Base-by-base conservation (phyloP, 179 eudicot species). In the Beta lomatogona region DNA sequence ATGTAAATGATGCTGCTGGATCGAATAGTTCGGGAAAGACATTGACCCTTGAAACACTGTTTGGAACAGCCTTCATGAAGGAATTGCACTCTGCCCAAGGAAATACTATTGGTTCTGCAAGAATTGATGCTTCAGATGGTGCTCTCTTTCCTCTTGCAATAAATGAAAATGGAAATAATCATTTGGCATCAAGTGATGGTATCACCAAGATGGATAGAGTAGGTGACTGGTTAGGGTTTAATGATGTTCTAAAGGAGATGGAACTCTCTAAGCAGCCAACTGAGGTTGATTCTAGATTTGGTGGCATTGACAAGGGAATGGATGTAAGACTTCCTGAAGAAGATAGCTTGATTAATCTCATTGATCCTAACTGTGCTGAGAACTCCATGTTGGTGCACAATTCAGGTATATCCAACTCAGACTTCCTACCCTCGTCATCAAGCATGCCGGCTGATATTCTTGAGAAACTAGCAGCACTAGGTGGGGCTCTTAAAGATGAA, bases 41-140 rank as follows among this genome's bases (percentile, higher is more conserved):
- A 50, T 86, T 90, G 79, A 94, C 98, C 48, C 94, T 96, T 59
- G 97, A 96, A 82, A 59, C 99, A 21, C 91, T 96, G n/a, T 96
- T 94, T 83, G 99, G 99, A 55, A 79, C 91, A 69, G 97, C 99
- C 88, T 96, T 96, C 83, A 96, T 96, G 99, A 90, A 87, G 70
- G 98, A 96, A 86, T 88, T 96, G 85, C 91, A 96, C 58, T 94
- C 98, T 71, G 87, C 84, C 74, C 98, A 91, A 79, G 89, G 87
- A 76, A 88, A 83, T 79, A 71, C 90, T 7, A 80, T 16, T 72
- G 91, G 84, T 70, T 80, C 91, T 85, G 83, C 88, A 31, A 75
- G 77, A 79, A 75, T 65, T 68, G 92, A 91, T 85, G 82, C 46
- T 76, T 61, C 48, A 48, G 88, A 79, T 71, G 79, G 75, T 65